These are phyloP conservation scores for Brassica balearica DNA, from an alignment of 441 rosid species.

Conservation along the genomic window DNA sequence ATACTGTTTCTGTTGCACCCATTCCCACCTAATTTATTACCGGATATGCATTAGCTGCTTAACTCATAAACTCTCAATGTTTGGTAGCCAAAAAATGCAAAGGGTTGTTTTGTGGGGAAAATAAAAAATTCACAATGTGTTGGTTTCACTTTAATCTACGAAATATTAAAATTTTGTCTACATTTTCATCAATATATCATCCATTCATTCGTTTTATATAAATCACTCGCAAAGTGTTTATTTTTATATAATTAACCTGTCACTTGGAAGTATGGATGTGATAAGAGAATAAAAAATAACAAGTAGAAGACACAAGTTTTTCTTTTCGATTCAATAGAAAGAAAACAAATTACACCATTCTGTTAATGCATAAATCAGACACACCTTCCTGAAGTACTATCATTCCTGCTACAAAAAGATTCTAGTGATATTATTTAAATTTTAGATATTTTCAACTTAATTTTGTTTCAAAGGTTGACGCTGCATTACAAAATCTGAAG, in stretches of 20 bases:
- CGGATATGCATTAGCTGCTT: slow-evolving; percentile 1
- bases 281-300: too few species aligned
- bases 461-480: too few species aligned
- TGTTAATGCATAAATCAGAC: too few species aligned
- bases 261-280: background rate
- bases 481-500: too few species aligned
- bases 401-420: too few species aligned
- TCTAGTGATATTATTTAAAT: too few species aligned
- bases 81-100: slow-evolving; percentile 22
- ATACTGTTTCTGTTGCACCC: slow-evolving; percentile 41
- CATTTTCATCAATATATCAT: background rate
- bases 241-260: slow-evolving; percentile 31
- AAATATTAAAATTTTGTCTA: background rate
- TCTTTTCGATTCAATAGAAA: too few species aligned
- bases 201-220: slow-evolving; percentile 16
- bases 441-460: too few species aligned
- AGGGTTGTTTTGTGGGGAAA: background rate
- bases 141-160: slow-evolving; percentile 17
- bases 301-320: too few species aligned
- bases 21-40: slow-evolving; percentile 25
- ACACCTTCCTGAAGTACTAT: too few species aligned
- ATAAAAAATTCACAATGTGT: slow-evolving; percentile 5
- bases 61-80: slow-evolving; percentile 29
- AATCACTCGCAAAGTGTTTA: slow-evolving; percentile 1
- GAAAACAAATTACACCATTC: too few species aligned